Evolutionary conservation across 1,284 basidiomycete species (phyloP).

Genomic region (Malassezia restricta): DNA sequence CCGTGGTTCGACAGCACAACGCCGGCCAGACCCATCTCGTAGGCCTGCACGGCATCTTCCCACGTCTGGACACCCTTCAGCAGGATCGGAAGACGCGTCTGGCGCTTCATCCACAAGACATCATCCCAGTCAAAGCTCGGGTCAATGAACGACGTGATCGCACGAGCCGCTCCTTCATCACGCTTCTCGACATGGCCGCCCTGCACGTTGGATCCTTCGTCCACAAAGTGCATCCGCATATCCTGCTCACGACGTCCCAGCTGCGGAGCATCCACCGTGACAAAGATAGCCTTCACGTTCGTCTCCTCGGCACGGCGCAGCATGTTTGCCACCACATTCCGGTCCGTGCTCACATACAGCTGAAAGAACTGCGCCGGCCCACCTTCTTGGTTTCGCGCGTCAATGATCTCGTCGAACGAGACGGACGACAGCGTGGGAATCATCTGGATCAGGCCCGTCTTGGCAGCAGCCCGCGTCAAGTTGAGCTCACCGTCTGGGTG

Average conservation of each 20-base stretch:
- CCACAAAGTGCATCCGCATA: conserved; percentile 42
- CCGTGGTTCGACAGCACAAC: conserved; percentile 48
- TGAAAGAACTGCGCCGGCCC: conserved; percentile 51
- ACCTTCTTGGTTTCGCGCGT: conserved; percentile 49
- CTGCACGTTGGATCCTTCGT: conserved; percentile 46
- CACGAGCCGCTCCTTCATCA: conserved; percentile 44
- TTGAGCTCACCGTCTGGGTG: conserved; percentile 88
- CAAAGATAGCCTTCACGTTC: conserved; percentile 67
- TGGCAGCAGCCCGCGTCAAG: conserved; percentile 63
- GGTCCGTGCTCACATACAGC: conserved; percentile 70
- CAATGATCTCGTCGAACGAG: conserved; percentile 57
- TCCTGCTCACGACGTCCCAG: conserved; percentile 76
- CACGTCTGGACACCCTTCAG: conserved; percentile 59
- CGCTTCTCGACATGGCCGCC: conserved; percentile 31
- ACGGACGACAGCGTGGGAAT: conserved; percentile 42
- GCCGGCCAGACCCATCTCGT: conserved; percentile 51
- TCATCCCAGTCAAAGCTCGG: conserved; percentile 49
- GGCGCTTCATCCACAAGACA: conserved; percentile 63
- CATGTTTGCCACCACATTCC: conserved; percentile 59
- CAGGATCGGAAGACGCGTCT: conserved; percentile 67
- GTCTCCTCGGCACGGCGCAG: conserved; percentile 60
- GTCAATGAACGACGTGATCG: conserved; percentile 51
- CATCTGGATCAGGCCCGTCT: conserved; percentile 64
- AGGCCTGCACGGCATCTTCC: conserved; percentile 59
- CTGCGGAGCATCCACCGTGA: conserved; percentile 79